A percentile compares a stretch with the other conserved stretches of the same genome.
phyloP scores from a whole-genome alignment of 352 stramenopile genomes.

The Globisporangium heterothallicum region DNA sequence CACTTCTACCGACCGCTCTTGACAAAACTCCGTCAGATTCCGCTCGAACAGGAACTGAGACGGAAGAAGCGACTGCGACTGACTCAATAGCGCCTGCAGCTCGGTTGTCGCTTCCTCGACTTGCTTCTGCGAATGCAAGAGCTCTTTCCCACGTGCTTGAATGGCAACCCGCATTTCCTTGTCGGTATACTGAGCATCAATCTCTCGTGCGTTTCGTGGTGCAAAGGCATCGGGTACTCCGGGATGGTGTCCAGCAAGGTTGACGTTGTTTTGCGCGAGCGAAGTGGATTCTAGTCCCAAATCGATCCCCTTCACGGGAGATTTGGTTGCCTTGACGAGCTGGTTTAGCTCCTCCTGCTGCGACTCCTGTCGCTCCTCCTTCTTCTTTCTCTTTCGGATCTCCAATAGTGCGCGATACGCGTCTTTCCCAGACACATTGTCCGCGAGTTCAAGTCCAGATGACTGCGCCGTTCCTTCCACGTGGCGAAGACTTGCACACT shows the following conservation, averaged over 20 bases:
- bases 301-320: no score
- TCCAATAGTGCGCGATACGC: slow-evolving; percentile 37
- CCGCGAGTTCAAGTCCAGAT: neutral
- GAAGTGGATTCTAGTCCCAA: no score
- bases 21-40: slow-evolving; percentile 35
- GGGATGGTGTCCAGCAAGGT: neutral
- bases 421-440: slow-evolving; percentile 21
- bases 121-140: slow-evolving; percentile 21
- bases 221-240: neutral
- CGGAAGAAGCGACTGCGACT: slow-evolving; percentile 34
- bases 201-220: neutral
- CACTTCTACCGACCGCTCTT: slow-evolving; percentile 35
- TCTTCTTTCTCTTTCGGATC: slow-evolving; percentile 20
- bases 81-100: slow-evolving; percentile 22
- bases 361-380: slow-evolving; percentile 3
- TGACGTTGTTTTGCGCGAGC: neutral
- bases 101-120: slow-evolving; percentile 13
- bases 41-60: slow-evolving; percentile 56
- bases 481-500: neutral
- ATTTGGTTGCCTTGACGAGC: neutral
- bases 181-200: neutral
- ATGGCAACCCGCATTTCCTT: slow-evolving; percentile 24
- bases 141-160: slow-evolving; percentile 10
- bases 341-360: neutral
- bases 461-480: neutral